Evolutionary conservation across 2,329 filamentous ascomycete species (phyloP).

Genomic region (Knufia fluminis): DNA sequence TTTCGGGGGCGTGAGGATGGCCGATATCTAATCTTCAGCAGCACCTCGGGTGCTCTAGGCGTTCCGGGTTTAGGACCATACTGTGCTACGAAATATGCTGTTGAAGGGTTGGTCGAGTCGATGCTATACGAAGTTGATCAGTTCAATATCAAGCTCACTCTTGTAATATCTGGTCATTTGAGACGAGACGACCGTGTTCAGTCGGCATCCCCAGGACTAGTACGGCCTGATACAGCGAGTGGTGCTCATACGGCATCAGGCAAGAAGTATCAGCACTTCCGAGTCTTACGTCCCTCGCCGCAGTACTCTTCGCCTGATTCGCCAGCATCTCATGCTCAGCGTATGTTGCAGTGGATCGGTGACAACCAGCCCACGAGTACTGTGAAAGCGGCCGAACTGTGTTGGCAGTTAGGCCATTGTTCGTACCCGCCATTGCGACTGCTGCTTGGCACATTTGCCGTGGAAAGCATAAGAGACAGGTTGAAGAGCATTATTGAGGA

Average conservation of each 20-base stretch:
- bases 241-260: constrained; percentile 12
- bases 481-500: constrained; percentile 88
- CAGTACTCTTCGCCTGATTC: constrained; percentile 69
- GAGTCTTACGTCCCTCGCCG: constrained; percentile 75
- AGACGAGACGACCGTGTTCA: constrained; percentile 61
- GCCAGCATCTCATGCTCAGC: constrained; percentile 76
- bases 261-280: constrained; percentile 70
- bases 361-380: constrained; percentile 88
- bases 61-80: constrained; percentile 89
- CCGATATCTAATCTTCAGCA: constrained; percentile 89
- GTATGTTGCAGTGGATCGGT: constrained; percentile 90
- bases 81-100: constrained; percentile 94
- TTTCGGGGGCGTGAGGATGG: constrained; percentile 68
- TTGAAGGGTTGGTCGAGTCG: constrained; percentile 88
- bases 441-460: constrained; percentile 84
- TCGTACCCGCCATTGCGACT: constrained; percentile 82
- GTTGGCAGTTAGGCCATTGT: constrained; percentile 93
- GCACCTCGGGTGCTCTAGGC: constrained; percentile 81
- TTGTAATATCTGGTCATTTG: constrained; percentile 85
- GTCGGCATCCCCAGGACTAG: constrained; percentile 23
- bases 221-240: not conserved
- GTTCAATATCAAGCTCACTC: constrained; percentile 86
- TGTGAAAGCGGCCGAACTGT: constrained; percentile 82
- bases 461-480: constrained; percentile 88
- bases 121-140: constrained; percentile 91